Conservation (phyloP, 306 rosid genomes). For the Pyrus betulifolia region DNA sequence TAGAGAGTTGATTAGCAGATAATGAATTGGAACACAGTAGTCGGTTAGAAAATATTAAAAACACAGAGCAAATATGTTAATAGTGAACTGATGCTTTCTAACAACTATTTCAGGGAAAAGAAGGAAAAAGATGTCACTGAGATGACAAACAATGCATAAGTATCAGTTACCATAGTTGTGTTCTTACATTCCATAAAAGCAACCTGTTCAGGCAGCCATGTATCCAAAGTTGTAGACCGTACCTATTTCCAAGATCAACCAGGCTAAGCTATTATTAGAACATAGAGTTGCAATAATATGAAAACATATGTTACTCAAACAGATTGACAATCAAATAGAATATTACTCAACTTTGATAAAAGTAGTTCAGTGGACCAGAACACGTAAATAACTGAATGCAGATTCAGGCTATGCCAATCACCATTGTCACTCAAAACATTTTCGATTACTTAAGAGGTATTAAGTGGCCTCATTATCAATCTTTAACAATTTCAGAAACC, state of each 20-base stretch:
- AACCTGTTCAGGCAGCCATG: constrained; percentile 94
- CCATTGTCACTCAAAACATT: too few relatives aligned
- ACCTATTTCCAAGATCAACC: constrained; percentile 43
- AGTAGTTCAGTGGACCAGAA: background rate
- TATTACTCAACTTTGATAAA: background rate
- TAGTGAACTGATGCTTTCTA: constrained; percentile 1
- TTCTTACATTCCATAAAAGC: constrained; percentile 86
- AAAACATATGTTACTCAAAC: background rate
- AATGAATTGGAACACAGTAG: background rate
- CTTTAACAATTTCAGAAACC: background rate
- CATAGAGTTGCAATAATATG: background rate
- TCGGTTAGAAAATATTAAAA: background rate
- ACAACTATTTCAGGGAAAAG: background rate
- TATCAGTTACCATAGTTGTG: background rate
- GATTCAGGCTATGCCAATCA: background rate
- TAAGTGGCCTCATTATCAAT: background rate
- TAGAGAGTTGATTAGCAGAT: constrained; percentile 12
- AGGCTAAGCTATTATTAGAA: background rate
- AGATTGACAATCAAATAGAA: background rate
- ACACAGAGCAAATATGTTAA: background rate
- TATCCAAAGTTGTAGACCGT: constrained; percentile 87
- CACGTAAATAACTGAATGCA: background rate
- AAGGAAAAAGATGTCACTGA: background rate
- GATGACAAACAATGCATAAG: background rate
- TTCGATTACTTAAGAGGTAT: background rate